Conservation (phyloP, 1,284 basidiomycete genomes). For the Paramarasmius palmivorus region DNA sequence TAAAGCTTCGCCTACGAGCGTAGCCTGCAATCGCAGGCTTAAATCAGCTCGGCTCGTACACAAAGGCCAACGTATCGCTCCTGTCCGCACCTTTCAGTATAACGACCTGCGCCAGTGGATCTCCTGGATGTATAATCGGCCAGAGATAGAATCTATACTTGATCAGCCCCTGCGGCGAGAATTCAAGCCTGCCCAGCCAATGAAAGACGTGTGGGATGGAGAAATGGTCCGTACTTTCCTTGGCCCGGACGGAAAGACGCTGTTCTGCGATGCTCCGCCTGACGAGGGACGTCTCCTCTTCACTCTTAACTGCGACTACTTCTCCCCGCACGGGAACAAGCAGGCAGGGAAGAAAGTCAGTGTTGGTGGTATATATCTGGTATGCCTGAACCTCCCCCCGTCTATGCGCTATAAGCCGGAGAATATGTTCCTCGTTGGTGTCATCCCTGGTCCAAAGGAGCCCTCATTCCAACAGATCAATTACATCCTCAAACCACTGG, state of each 20-base stretch:
- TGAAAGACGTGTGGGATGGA: slow-evolving; percentile 32
- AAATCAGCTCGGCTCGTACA: background rate
- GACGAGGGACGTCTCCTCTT: slow-evolving; percentile 27
- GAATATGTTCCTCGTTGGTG: slow-evolving; percentile 37
- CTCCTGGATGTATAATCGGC: slow-evolving; percentile 15
- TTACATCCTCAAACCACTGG: slow-evolving; percentile 28
- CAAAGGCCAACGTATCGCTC: too few relatives aligned
- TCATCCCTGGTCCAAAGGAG: slow-evolving; percentile 34
- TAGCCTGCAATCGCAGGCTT: slow-evolving; percentile 3
- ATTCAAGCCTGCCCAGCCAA: too few relatives aligned
- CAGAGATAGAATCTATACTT: slow-evolving; percentile 16
- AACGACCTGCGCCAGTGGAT: slow-evolving; percentile 17
- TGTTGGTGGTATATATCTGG: slow-evolving; percentile 29
- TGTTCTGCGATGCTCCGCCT: slow-evolving; percentile 10
- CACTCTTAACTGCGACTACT: slow-evolving; percentile 30
- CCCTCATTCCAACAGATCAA: slow-evolving; percentile 31
- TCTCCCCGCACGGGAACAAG: slow-evolving; percentile 30
- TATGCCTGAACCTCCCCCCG: slow-evolving; percentile 37
- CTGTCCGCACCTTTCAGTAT: slow-evolving; percentile 11
- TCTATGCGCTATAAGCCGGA: slow-evolving; percentile 29
- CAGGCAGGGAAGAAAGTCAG: slow-evolving; percentile 27
- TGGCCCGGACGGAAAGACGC: slow-evolving; percentile 21
- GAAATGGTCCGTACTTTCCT: slow-evolving; percentile 21
- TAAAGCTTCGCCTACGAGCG: background rate
- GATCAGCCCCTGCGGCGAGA: too few relatives aligned